phyloP scores from a whole-genome alignment of 352 stramenopile genomes.

The Phytophthora parvispora region DNA sequence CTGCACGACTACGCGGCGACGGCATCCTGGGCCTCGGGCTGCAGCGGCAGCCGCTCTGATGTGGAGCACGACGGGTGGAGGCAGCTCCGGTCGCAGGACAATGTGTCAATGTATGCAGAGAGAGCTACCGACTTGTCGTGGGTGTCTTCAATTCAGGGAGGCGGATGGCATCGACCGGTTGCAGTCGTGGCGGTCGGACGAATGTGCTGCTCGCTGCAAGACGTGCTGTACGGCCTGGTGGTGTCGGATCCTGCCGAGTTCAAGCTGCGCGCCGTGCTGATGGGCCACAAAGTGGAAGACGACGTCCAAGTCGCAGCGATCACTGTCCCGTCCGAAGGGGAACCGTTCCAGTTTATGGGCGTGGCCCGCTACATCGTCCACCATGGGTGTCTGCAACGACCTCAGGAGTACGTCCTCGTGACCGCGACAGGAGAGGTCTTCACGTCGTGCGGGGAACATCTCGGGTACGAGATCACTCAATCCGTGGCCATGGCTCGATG shows the following conservation, averaged over 20 bases:
- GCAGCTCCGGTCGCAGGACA: slow-evolving; percentile 15
- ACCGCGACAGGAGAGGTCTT: slow-evolving; percentile 16
- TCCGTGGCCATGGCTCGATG: slow-evolving; percentile 17
- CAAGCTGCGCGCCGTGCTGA: slow-evolving; percentile 21
- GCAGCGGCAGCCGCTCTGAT: background rate
- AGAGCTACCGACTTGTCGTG: slow-evolving; percentile 7
- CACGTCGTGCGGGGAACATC: slow-evolving; percentile 25
- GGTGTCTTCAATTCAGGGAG: slow-evolving; percentile 1
- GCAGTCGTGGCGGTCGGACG: slow-evolving; percentile 16
- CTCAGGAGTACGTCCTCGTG: slow-evolving; percentile 20
- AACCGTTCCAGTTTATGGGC: slow-evolving; percentile 27
- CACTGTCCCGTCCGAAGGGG: background rate
- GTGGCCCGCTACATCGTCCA: slow-evolving; percentile 4
- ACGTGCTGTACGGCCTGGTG: slow-evolving; percentile 13
- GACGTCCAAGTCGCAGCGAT: slow-evolving; percentile 19
- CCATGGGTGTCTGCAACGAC: slow-evolving; percentile 14
- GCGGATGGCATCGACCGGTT: slow-evolving; percentile 14
- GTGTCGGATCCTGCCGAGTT: slow-evolving; percentile 22
- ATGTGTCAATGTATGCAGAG: slow-evolving; percentile 21
- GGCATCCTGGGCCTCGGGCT: slow-evolving; percentile 15
- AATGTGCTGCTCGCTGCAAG: slow-evolving; percentile 21
- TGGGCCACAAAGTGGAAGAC: slow-evolving; percentile 10
- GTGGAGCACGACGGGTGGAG: slow-evolving; percentile 21
- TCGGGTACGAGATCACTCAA: slow-evolving; percentile 24
- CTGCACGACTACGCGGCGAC: slow-evolving; percentile 29